phyloP scores from a whole-genome alignment of 2,329 filamentous ascomycete species.

The Calycina herbarum region DNA sequence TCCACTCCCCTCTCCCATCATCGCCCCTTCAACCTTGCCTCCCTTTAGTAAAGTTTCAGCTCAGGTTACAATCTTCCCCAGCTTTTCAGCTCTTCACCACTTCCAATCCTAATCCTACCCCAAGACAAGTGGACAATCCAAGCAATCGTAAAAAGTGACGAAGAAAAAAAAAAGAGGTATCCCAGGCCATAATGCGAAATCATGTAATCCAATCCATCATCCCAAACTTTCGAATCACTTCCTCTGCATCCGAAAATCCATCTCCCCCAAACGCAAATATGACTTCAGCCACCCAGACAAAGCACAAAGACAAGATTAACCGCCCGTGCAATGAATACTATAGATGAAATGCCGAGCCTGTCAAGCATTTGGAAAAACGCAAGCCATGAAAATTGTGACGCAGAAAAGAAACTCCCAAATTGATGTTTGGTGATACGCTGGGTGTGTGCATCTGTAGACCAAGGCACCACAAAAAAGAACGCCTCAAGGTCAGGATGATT shows the following conservation, averaged over 20 bases:
- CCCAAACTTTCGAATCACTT: background rate
- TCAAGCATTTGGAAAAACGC: background rate
- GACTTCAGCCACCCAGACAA: background rate
- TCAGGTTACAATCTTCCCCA: background rate
- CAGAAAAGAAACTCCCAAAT: background rate
- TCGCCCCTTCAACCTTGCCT: background rate
- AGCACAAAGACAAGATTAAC: background rate
- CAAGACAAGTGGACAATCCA: background rate
- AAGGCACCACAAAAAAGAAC: background rate
- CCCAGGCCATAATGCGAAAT: conserved; percentile 1
- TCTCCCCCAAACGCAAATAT: background rate
- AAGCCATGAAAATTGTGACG: background rate
- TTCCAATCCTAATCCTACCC: background rate
- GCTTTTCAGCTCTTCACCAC: background rate
- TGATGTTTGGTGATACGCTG: background rate
- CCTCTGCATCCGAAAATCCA: background rate
- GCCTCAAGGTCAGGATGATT: background rate
- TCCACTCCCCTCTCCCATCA: background rate
- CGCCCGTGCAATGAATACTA: background rate
- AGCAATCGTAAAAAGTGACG: background rate
- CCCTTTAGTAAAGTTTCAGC: background rate
- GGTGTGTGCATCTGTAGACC: background rate
- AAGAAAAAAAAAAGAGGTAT: background rate
- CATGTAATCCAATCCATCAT: background rate
- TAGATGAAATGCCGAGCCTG: background rate